Conservation (phyloP, 192 early-diverging fungal genomes). For the Helicostylum pulchrum region DNA sequence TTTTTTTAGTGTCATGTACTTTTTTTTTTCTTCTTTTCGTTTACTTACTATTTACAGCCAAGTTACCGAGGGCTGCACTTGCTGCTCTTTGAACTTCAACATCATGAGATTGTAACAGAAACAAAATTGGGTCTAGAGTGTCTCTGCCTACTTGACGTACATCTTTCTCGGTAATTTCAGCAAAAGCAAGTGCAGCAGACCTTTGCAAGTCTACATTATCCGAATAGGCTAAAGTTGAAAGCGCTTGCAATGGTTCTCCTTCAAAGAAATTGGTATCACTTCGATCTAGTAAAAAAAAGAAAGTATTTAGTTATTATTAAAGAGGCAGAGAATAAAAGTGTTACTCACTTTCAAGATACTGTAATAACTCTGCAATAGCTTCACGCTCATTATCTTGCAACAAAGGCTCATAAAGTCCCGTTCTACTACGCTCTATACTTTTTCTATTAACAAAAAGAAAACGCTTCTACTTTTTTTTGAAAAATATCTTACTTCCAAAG, state of each 20-base stretch:
- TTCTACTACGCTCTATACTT: slow-evolving; percentile 41
- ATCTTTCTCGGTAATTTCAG: slow-evolving; percentile 88
- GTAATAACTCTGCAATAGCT: slow-evolving; percentile 62
- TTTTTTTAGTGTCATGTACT: background rate
- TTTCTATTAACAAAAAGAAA: background rate
- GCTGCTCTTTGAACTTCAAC: slow-evolving; percentile 83
- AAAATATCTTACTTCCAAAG: slow-evolving; percentile 24
- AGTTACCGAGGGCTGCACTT: slow-evolving; percentile 85
- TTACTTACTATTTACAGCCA: slow-evolving; percentile 70
- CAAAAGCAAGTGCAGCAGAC: slow-evolving; percentile 84
- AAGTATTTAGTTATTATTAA: background rate
- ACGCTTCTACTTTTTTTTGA: background rate
- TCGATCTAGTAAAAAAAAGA: slow-evolving; percentile 53
- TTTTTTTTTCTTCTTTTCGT: background rate
- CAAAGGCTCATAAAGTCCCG: slow-evolving; percentile 59
- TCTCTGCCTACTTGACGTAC: slow-evolving; percentile 72
- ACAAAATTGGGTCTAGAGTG: slow-evolving; percentile 77
- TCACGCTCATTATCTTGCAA: slow-evolving; percentile 69
- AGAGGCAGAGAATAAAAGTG: background rate
- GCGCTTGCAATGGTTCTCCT: slow-evolving; percentile 72
- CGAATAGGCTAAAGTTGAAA: slow-evolving; percentile 82
- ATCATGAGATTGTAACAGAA: slow-evolving; percentile 78
- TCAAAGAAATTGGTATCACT: slow-evolving; percentile 80
- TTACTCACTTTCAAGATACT: slow-evolving; percentile 62
- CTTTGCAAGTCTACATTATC: slow-evolving; percentile 82